phyloP scores from a whole-genome alignment of 495 filamentous ascomycete species.

The Astrocystis sublimbata region DNA sequence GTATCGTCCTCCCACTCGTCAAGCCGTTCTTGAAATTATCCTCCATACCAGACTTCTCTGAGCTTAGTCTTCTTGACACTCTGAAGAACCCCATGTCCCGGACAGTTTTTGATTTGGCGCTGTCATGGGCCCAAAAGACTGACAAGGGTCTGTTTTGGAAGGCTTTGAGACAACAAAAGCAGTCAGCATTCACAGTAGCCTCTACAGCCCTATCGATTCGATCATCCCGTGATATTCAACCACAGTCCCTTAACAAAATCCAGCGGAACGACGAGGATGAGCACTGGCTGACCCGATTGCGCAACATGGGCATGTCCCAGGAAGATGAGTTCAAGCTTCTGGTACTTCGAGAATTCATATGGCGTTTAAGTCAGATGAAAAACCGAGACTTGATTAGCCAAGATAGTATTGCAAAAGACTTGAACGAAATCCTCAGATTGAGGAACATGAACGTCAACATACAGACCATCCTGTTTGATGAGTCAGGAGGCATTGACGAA shows the following conservation, averaged over 20 bases:
- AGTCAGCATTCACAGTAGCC: conserved; percentile 65
- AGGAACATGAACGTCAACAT: conserved; percentile 70
- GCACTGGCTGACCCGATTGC: conserved; percentile 82
- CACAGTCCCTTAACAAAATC: conserved; percentile 45
- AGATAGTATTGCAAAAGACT: conserved; percentile 43
- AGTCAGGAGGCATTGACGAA: conserved; percentile 53
- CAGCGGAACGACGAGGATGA: conserved; percentile 93
- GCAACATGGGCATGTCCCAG: conserved; percentile 75
- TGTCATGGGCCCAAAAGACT: conserved; percentile 80
- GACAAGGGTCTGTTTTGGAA: conserved; percentile 88
- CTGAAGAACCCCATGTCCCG: conserved; percentile 82
- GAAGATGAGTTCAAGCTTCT: conserved; percentile 93
- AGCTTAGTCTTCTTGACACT: conserved; percentile 73
- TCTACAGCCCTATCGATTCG: conserved; percentile 44
- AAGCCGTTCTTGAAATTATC: conserved; percentile 77
- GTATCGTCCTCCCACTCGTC: conserved; percentile 77
- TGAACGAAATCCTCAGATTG: conserved; percentile 71
- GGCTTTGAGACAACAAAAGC: conserved; percentile 54
- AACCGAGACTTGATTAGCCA: conserved; percentile 50
- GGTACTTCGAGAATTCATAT: conserved; percentile 86
- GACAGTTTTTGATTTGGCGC: conserved; percentile 77
- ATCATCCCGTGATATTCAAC: conserved; percentile 31
- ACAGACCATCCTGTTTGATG: conserved; percentile 92
- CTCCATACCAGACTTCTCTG: conserved; percentile 61
- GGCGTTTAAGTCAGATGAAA: conserved; percentile 75